Evolutionary conservation across 2,329 filamentous ascomycete species (phyloP).

Genomic region (Penicillium sp.): DNA sequence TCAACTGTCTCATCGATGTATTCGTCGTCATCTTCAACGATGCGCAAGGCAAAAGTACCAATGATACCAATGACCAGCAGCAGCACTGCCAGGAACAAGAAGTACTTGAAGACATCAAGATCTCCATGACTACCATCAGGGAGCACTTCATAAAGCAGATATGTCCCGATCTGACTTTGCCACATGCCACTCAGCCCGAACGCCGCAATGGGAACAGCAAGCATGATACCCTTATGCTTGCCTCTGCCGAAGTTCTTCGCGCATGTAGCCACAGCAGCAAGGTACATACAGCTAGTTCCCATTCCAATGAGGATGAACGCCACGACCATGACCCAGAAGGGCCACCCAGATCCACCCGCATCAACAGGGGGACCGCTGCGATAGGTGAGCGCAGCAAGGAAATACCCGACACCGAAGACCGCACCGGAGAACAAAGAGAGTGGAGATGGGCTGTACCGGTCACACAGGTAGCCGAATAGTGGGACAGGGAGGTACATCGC

Average conservation of each 20-base stretch:
- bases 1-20: conserved; percentile 89
- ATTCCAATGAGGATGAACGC: conserved; percentile 82
- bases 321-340: conserved; percentile 79
- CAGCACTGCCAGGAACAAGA: conserved; percentile 78
- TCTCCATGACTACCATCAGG: conserved; percentile 63
- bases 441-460: conserved; percentile 78
- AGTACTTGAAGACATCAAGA: conserved; percentile 79
- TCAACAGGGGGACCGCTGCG: conserved; percentile 57
- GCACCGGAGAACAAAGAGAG: conserved; percentile 71
- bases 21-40: conserved; percentile 79
- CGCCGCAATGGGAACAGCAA: conserved; percentile 86
- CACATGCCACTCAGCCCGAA: conserved; percentile 96
- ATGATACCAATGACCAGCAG: conserved; percentile 70
- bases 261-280: conserved; percentile 87
- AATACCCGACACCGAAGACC: conserved; percentile 79
- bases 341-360: conserved; percentile 60
- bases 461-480: conserved; percentile 85
- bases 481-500: conserved; percentile 92
- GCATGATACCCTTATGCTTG: conserved; percentile 81
- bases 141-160: conserved; percentile 71
- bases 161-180: conserved; percentile 84
- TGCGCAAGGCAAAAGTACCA: conserved; percentile 71
- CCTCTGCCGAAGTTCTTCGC: conserved; percentile 97
- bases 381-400: conserved; percentile 80
- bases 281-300: conserved; percentile 85